phyloP scores from a whole-genome alignment of 2,329 filamentous ascomycete genomes.

The Aquanectria penicillioides region DNA sequence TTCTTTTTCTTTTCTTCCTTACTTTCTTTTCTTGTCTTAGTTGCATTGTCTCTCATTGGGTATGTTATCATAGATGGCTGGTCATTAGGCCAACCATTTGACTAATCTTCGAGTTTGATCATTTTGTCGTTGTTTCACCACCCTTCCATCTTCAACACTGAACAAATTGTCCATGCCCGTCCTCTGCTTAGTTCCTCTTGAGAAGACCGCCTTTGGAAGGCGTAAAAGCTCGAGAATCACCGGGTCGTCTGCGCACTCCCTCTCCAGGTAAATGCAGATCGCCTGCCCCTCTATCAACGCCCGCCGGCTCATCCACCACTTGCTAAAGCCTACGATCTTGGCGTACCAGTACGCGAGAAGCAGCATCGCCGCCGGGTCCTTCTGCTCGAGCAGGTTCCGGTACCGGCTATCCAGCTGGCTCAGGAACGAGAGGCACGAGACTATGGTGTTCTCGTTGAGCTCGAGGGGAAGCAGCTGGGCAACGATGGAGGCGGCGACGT shows the following conservation, averaged over 20 bases:
- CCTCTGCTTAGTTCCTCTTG: neutral
- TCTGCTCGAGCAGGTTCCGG: constrained; percentile 55
- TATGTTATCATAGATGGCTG: constrained; percentile 1
- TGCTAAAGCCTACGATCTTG: constrained; percentile 51
- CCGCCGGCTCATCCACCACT: constrained; percentile 61
- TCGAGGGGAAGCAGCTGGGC: constrained; percentile 49
- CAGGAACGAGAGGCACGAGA: constrained; percentile 60
- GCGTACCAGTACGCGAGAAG: constrained; percentile 68
- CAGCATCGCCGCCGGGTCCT: constrained; percentile 63
- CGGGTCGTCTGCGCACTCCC: constrained; percentile 22
- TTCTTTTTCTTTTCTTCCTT: neutral
- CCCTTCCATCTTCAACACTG: no score
- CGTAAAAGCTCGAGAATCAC: constrained; percentile 28
- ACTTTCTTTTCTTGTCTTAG: neutral
- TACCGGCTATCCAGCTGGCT: constrained; percentile 56
- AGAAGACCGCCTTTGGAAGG: constrained; percentile 31
- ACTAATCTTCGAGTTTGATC: no score
- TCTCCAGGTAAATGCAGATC: constrained; percentile 54
- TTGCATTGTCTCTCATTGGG: constrained; percentile 27
- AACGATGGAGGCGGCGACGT: constrained; percentile 48
- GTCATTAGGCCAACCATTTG: no score
- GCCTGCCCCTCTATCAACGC: constrained; percentile 59
- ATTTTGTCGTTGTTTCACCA: no score
- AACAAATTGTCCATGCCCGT: neutral
- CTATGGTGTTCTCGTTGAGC: constrained; percentile 51